Evolutionary conservation across 2,329 filamentous ascomycete genomes (phyloP).

Genomic region (Colletotrichum eleusines): DNA sequence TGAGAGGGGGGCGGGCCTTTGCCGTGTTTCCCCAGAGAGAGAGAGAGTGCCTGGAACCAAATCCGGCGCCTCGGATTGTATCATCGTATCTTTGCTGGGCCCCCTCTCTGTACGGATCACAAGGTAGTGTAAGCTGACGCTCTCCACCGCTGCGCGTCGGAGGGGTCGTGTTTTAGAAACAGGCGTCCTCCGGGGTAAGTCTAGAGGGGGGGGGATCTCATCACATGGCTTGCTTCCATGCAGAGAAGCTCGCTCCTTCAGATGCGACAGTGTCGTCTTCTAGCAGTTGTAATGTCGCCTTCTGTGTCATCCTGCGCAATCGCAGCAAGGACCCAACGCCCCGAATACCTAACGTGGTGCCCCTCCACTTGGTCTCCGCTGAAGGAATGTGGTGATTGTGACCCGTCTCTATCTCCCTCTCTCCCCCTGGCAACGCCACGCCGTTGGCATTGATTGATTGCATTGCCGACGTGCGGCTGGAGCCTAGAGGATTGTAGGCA

Average conservation of each 20-base stretch:
- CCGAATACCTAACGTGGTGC: neutral
- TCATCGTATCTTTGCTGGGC: no score
- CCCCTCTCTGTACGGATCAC: no score
- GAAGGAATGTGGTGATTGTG: neutral
- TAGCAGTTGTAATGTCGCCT: no score
- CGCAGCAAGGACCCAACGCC: neutral
- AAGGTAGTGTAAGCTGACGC: neutral
- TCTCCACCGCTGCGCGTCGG: conserved; percentile 15
- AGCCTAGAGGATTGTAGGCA: no score
- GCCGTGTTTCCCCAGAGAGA: conserved; percentile 34
- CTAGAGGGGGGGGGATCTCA: neutral
- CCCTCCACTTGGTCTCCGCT: neutral
- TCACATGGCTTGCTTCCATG: neutral
- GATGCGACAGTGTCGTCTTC: neutral
- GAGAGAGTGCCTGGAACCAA: conserved; percentile 10
- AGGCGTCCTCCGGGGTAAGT: neutral
- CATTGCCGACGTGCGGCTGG: neutral
- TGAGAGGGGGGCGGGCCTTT: conserved; percentile 6
- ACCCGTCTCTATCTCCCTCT: neutral
- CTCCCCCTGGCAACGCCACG: no score
- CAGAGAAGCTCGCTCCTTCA: conserved; percentile 4
- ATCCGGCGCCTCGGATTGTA: conserved; percentile 28
- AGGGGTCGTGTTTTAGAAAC: neutral
- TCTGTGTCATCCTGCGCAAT: neutral
- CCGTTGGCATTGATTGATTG: conserved; percentile 5